These are phyloP conservation scores for Astrothelium macrocarpum DNA, from an alignment of 495 filamentous ascomycete genomes.

Conservation along the genomic window DNA sequence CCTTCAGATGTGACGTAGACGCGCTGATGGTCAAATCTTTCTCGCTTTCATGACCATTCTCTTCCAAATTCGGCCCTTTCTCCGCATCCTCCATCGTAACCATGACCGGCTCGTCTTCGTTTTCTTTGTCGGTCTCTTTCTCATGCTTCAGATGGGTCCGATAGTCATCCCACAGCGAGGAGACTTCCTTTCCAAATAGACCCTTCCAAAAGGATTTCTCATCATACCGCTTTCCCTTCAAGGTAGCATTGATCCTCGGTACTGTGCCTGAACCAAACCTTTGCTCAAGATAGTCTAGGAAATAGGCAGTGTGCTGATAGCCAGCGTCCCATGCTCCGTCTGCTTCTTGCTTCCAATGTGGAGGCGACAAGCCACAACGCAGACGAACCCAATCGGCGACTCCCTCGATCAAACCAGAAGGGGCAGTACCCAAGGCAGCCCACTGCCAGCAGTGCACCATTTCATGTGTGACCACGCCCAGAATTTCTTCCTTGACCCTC, in stretches of 20 bases:
- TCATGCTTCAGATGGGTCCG: constrained; percentile 19
- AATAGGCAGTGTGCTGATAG: constrained; percentile 88
- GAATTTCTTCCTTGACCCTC: constrained; percentile 51
- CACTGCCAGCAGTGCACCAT: constrained; percentile 95
- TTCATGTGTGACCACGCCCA: constrained; percentile 81
- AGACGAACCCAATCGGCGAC: constrained; percentile 91
- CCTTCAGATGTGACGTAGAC: no score
- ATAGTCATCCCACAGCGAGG: constrained; percentile 70
- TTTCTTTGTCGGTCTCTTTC: constrained; percentile 1
- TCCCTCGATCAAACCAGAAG: constrained; percentile 80
- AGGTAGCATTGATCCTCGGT: constrained; percentile 60
- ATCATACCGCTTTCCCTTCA: constrained; percentile 49
- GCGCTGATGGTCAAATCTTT: no score
- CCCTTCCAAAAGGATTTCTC: constrained; percentile 60
- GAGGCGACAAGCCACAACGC: constrained; percentile 59
- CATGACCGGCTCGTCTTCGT: background rate
- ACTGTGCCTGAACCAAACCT: constrained; percentile 62
- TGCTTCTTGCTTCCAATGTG: constrained; percentile 67
- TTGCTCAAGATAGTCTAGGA: constrained; percentile 64
- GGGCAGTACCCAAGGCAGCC: constrained; percentile 51
- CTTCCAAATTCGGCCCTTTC: background rate
- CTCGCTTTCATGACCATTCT: no score
- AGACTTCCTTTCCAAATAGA: constrained; percentile 54
- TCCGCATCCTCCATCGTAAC: background rate
- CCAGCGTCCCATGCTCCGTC: constrained; percentile 74